A percentile compares a stretch with the other conserved stretches of the same genome.
phyloP scores from a whole-genome alignment of 306 rosid species.

The Prunus dulcis region DNA sequence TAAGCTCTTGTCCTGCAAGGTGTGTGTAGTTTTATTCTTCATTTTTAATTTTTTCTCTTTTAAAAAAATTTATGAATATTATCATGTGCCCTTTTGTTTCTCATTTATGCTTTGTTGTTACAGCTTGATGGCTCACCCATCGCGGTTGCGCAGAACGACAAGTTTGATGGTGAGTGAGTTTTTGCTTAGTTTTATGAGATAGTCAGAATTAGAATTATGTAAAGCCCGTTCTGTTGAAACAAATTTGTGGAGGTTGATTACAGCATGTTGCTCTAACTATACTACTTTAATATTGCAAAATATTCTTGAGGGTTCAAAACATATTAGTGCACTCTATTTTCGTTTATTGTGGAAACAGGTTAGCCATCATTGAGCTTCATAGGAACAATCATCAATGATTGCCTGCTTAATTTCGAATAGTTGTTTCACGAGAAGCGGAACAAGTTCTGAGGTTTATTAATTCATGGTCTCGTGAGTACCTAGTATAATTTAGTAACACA shows the following conservation, averaged over 20 bases:
- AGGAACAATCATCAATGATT: not conserved
- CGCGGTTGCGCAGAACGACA: constrained; percentile 84
- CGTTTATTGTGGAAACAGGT: not conserved
- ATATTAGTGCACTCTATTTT: not conserved
- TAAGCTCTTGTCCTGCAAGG: constrained; percentile 95
- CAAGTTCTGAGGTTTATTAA: not conserved
- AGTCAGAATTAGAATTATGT: not conserved
- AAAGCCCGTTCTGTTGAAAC: not conserved
- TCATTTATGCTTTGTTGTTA: constrained; percentile 25
- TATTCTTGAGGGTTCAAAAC: not conserved
- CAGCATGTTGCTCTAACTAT: not conserved
- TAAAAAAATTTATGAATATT: not conserved
- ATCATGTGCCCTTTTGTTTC: not conserved
- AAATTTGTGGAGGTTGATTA: not conserved
- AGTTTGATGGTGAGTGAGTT: constrained; percentile 67
- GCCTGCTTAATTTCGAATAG: not conserved
- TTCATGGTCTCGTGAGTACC: not conserved
- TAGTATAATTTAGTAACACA: not conserved
- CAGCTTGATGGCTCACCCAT: constrained; percentile 92
- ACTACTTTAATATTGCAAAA: not conserved
- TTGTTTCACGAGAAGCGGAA: not conserved
- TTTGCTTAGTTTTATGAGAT: not conserved
- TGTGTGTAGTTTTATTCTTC: not conserved
- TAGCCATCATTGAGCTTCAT: not conserved
- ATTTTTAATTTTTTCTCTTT: too few relatives aligned